Evolutionary conservation across 73 alveolate species (phyloP), one percentile per base, ranked within the genome.

Genomic region (Blepharisma japonicum): DNA sequence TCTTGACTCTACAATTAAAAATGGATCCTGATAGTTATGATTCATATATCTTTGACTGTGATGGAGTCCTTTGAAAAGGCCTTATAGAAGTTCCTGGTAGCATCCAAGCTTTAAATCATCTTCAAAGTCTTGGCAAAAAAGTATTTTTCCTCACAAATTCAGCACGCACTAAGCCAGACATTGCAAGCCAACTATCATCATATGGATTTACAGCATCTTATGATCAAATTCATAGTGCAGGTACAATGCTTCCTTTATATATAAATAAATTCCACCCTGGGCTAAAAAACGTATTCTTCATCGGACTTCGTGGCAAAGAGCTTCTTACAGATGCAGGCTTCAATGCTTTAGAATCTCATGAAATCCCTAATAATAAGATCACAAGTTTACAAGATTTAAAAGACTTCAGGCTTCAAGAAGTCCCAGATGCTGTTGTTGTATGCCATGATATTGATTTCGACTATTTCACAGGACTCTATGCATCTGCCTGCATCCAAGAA

Each of bases 51-150:
- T 78, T 86, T 54, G 92, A 86, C 66, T 56, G 68, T 79, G 92
- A 86, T 42, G 92, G 92, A 11, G 92, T 86, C 27, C 23, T 82
- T 87, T 86, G 89, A 86, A 55, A 78, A 38, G 92, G 92, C 6
- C 51, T 48, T 38, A 11, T 39, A 14, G 81, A 38, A 32, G 81
- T 86, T 0, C 61, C 77, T 27, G 72, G 81, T 6, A 83, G 80
- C 23, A 56, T 68, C 1, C 79, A 86, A 11, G 81, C 86, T 11
- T 71, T 82, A 5, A 39, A 70, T 6, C 8, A 55, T 18, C 71
- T 86, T 50, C 56, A 51, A 47, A 71, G 68, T 14, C 45, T 39
- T 21, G 83, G 84, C 47, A 86, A 86, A 77, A 23, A 70, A 20
- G 85, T 83, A 25, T 86, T 70, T 77, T 86, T 86, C 80, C 32